Evolutionary conservation across 129 eudicot genomes (phyloP).

Genomic region (Flaveria robusta): DNA sequence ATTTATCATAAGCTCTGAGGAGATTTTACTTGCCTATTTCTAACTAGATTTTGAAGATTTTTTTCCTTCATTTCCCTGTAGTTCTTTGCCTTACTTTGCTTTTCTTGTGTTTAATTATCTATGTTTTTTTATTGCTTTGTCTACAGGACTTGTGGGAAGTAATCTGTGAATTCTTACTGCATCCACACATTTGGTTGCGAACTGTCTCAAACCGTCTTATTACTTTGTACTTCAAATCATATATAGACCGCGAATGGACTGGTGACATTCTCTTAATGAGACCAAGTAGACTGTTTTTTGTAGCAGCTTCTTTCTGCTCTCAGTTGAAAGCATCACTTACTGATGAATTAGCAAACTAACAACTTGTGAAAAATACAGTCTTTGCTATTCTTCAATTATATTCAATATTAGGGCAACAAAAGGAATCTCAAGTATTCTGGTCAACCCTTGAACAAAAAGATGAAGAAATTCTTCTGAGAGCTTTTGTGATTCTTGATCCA

Average conservation of each 20-base stretch:
- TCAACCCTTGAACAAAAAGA: slow-evolving; percentile 50
- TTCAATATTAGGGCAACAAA: slow-evolving; percentile 39
- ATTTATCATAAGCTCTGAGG: neutral
- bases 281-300: slow-evolving; percentile 59
- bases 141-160: slow-evolving; percentile 71
- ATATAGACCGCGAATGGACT: slow-evolving; percentile 25
- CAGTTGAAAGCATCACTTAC: slow-evolving; percentile 55
- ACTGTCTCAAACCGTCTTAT: slow-evolving; percentile 66
- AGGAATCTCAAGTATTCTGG: slow-evolving; percentile 48
- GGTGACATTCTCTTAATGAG: slow-evolving; percentile 44
- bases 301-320: slow-evolving; percentile 61
- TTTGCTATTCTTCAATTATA: slow-evolving; percentile 54
- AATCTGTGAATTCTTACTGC: slow-evolving; percentile 52
- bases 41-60: too few relatives aligned
- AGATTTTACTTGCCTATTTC: too few relatives aligned
- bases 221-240: slow-evolving; percentile 45
- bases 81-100: too few relatives aligned
- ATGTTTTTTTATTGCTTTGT: neutral
- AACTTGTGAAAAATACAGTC: slow-evolving; percentile 39
- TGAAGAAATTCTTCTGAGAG: slow-evolving; percentile 55
- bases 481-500: slow-evolving; percentile 70
- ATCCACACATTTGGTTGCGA: slow-evolving; percentile 86
- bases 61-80: too few relatives aligned
- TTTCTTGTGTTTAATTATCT: neutral
- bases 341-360: slow-evolving; percentile 35